Base-by-base conservation (phyloP, 441 rosid species). In the Codiaeum variegatum region DNA sequence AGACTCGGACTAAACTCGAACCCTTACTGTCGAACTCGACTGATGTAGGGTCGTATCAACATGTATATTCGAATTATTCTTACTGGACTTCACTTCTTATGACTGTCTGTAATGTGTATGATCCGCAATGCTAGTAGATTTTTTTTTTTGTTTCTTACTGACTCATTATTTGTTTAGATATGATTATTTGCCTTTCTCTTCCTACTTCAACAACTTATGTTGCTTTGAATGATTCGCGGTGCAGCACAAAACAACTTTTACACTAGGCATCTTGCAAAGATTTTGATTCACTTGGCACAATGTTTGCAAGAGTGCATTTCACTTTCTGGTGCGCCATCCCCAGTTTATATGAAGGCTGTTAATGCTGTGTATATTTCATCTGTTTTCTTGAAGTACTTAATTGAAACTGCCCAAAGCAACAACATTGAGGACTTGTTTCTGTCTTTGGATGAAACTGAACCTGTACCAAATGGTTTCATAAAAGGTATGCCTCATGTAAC, bases 221-320 rank as follows among this genome's bases (percentile, higher is more conserved):
- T 31, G 6, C 51, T 28, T 51, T 32, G 7, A 11, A 19, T 42
- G 8, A 5, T 49, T 66, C 52, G 3, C 1, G 67, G 68, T 72
- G 80, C 90, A 96, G 98, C 88, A 5, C 86, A 85, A 83, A 93
- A 88, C 73, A 93, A 96, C 73, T 77, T 78, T 54, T 75, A 67
- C 75, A 96, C 99, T 3, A 86, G 95, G 87, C 99, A 93, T 80
- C 91, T 96, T 24, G 87, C 90, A 8, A 96, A 96, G 72, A 83
- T 96, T 76, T 85, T 91, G 87, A 87, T 93, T 78, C 97, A 91
- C 84, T 77, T 93, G 16, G 83, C 90, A 0, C 80, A 87, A 88
- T 89, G 91, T 83, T 89, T 96, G 88, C 88, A 84, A 84, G 97
- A 89, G 86, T 83, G 79, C 56, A 82, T 80, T 26, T 83, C 84